Conservation (phyloP, 352 stramenopile genomes). For the Globisporangium alternatum region DNA sequence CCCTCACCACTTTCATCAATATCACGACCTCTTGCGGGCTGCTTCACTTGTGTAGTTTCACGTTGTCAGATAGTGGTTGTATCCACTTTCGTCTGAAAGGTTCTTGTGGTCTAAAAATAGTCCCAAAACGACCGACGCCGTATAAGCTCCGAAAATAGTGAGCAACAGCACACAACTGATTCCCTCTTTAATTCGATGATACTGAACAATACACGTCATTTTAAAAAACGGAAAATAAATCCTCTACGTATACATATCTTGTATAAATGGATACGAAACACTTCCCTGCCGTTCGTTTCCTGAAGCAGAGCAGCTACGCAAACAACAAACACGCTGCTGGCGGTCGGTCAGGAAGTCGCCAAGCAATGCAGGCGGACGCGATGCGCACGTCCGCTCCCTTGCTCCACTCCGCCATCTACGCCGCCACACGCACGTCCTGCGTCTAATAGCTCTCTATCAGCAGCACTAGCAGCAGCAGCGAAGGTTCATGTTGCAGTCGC, state of each 20-base stretch:
- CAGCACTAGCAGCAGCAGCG: neutral
- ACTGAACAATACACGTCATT: neutral
- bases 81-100: neutral
- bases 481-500: slow-evolving; percentile 9
- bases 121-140: neutral
- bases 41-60: too few relatives aligned
- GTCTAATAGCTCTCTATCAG: neutral
- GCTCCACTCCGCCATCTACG: slow-evolving; percentile 5
- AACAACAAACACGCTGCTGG: slow-evolving; percentile 1
- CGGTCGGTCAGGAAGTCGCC: slow-evolving; percentile 3
- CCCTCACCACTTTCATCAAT: too few relatives aligned
- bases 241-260: neutral
- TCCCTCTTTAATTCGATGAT: neutral
- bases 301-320: neutral
- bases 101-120: slow-evolving; percentile 16
- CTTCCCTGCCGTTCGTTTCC: neutral
- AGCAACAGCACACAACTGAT: neutral
- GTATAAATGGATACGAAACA: neutral
- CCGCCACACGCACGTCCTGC: neutral
- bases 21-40: too few relatives aligned
- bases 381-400: neutral
- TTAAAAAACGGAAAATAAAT: neutral
- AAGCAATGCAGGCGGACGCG: neutral
- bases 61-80: too few relatives aligned
- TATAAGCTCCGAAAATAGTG: too few relatives aligned